Evolutionary conservation across 495 filamentous ascomycete genomes (phyloP).

Genomic region (Xylaria grammica): DNA sequence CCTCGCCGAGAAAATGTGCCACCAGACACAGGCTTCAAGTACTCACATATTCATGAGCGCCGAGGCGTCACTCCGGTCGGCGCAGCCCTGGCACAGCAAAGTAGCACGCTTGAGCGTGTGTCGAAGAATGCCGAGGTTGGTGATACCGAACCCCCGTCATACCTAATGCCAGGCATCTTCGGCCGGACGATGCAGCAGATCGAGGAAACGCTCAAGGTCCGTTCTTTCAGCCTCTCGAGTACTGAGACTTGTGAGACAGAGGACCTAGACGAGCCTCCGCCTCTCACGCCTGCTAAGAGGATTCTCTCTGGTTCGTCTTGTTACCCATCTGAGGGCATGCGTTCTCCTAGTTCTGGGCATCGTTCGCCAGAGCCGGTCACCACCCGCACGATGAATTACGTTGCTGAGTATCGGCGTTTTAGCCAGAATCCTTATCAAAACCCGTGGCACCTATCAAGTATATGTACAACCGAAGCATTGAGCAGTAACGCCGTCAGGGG

Average conservation of each 20-base stretch:
- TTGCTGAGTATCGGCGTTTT: slow-evolving; percentile 5
- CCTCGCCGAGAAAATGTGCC: slow-evolving; percentile 9
- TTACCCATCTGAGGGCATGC: slow-evolving; percentile 40
- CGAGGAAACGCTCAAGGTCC: neutral
- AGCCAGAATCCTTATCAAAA: slow-evolving; percentile 14
- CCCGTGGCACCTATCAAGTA: slow-evolving; percentile 7
- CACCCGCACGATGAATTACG: slow-evolving; percentile 16
- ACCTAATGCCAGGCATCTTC: neutral
- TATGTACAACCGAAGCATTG: neutral
- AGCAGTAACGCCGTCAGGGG: neutral
- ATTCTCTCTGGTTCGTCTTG: slow-evolving; percentile 32
- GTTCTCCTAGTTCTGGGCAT: slow-evolving; percentile 24
- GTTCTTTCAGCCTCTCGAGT: slow-evolving; percentile 12
- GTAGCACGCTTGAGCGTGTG: neutral
- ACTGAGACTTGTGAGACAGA: neutral
- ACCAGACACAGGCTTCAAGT: neutral
- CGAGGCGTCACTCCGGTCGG: neutral
- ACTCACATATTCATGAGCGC: neutral
- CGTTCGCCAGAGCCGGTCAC: slow-evolving; percentile 26
- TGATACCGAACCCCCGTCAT: neutral
- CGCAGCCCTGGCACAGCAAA: neutral
- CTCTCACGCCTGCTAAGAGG: slow-evolving; percentile 12
- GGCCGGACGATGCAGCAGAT: neutral
- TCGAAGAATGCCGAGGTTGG: neutral
- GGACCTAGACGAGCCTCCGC: neutral